These are phyloP conservation scores for Tirmania nivea DNA, from an alignment of 495 filamentous ascomycete genomes.

Conservation along the genomic window DNA sequence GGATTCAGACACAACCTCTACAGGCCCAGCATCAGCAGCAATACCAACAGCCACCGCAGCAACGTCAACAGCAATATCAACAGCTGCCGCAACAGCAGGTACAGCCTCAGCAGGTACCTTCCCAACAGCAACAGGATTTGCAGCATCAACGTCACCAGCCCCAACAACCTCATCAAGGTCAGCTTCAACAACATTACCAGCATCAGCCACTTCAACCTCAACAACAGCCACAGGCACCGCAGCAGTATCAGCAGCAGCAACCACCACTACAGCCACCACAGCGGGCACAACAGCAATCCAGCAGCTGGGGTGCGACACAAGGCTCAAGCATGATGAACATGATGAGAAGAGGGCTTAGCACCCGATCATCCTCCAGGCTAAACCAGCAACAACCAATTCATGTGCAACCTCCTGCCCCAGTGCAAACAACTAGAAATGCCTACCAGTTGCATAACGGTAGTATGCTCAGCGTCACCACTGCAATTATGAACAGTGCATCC, in stretches of 20 bases:
- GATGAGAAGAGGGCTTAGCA: no score
- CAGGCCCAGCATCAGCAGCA: conserved; percentile 1
- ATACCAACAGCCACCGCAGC: conserved; percentile 5
- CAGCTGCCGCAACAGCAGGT: conserved; percentile 10
- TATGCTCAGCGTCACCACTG: not conserved
- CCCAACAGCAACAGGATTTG: not conserved
- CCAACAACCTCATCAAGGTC: not conserved
- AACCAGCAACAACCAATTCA: no score
- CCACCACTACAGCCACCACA: no score
- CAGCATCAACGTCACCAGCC: conserved; percentile 8
- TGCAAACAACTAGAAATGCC: no score
- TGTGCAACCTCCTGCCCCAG: no score
- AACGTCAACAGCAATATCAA: conserved; percentile 1
- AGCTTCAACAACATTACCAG: not conserved
- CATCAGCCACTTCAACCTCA: not conserved
- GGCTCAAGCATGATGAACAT: no score
- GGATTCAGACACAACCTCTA: not conserved
- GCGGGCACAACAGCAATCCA: no score
- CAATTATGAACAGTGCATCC: not conserved
- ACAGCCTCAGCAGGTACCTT: conserved; percentile 1
- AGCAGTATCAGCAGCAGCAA: not conserved
- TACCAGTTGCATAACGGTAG: not conserved
- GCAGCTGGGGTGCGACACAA: no score
- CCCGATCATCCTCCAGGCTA: no score
- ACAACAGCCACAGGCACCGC: not conserved